phyloP scores from a whole-genome alignment of 371 early-diverging fungal species.

The Apophysomyces variabilis region DNA sequence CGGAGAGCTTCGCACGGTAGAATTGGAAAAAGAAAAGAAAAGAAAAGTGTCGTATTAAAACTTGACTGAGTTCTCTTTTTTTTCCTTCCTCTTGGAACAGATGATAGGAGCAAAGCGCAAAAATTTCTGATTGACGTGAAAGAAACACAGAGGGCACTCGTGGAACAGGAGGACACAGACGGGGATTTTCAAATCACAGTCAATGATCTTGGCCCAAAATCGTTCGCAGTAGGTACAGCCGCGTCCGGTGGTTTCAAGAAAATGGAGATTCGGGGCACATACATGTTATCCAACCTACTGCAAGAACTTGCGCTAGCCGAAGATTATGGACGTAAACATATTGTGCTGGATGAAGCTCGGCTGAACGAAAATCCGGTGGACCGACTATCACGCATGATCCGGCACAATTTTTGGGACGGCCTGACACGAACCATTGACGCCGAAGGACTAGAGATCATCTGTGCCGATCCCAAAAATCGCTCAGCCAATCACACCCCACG shows the following conservation, averaged over 20 bases:
- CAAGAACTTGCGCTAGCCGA: constrained; percentile 91
- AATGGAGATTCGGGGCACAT: constrained; percentile 90
- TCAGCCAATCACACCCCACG: constrained; percentile 73
- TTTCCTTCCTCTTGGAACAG: constrained; percentile 28
- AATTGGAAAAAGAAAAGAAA: background rate
- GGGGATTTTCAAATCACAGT: constrained; percentile 92
- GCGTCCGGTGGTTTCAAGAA: constrained; percentile 81
- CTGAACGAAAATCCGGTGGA: constrained; percentile 92
- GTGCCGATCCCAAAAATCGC: constrained; percentile 88
- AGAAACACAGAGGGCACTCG: constrained; percentile 70
- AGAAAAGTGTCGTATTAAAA: too few species aligned
- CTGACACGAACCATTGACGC: constrained; percentile 91
- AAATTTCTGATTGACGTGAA: constrained; percentile 83
- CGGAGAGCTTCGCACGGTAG: constrained; percentile 52
- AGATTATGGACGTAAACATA: constrained; percentile 79
- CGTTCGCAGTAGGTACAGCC: constrained; percentile 81
- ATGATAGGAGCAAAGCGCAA: constrained; percentile 70
- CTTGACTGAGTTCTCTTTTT: background rate
- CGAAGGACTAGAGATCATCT: constrained; percentile 83
- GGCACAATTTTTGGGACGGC: constrained; percentile 90
- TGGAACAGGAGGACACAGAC: constrained; percentile 92
- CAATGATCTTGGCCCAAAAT: constrained; percentile 88
- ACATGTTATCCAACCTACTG: constrained; percentile 88
- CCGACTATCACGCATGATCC: constrained; percentile 86
- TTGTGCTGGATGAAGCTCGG: constrained; percentile 81